Evolutionary conservation across 192 early-diverging fungal species (phyloP).

Genomic region (Lunasporangiospora selenospora): DNA sequence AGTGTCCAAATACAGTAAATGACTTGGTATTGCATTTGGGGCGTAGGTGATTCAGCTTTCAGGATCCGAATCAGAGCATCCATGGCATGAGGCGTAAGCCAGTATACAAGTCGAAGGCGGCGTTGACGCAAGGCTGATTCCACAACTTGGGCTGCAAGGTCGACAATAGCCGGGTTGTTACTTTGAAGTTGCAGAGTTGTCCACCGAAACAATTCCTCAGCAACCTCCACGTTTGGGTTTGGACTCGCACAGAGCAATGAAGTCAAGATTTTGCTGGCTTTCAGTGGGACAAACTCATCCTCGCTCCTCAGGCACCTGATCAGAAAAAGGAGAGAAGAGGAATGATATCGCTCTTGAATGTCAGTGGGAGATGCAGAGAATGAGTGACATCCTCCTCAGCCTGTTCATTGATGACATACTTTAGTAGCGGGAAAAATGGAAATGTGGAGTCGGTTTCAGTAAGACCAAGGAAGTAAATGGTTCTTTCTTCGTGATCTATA

Average conservation of each 20-base stretch:
- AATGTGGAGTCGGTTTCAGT: slow-evolving; percentile 17
- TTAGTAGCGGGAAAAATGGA: slow-evolving; percentile 48
- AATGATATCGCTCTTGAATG: background rate
- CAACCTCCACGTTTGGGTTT: slow-evolving; percentile 43
- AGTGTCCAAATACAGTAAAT: slow-evolving; percentile 91
- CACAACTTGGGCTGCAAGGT: slow-evolving; percentile 82
- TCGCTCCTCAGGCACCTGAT: slow-evolving; percentile 71
- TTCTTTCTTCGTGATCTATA: slow-evolving; percentile 46
- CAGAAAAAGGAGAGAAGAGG: no score
- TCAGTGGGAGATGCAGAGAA: background rate
- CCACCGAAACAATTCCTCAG: slow-evolving; percentile 65
- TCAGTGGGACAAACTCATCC: slow-evolving; percentile 85
- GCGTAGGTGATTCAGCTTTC: slow-evolving; percentile 58
- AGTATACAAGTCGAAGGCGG: slow-evolving; percentile 56
- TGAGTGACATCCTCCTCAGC: slow-evolving; percentile 30
- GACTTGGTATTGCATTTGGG: slow-evolving; percentile 95
- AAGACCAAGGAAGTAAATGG: slow-evolving; percentile 32
- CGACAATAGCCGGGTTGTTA: slow-evolving; percentile 58
- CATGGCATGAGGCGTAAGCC: slow-evolving; percentile 57
- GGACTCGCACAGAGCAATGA: slow-evolving; percentile 53
- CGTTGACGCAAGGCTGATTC: slow-evolving; percentile 71
- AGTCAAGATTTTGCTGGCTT: slow-evolving; percentile 79
- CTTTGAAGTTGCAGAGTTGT: slow-evolving; percentile 57
- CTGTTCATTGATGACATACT: slow-evolving; percentile 48
- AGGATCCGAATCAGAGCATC: slow-evolving; percentile 63